Evolutionary conservation across 768 basidiomycete species (phyloP).

Genomic region (Hypholoma sublateritium): DNA sequence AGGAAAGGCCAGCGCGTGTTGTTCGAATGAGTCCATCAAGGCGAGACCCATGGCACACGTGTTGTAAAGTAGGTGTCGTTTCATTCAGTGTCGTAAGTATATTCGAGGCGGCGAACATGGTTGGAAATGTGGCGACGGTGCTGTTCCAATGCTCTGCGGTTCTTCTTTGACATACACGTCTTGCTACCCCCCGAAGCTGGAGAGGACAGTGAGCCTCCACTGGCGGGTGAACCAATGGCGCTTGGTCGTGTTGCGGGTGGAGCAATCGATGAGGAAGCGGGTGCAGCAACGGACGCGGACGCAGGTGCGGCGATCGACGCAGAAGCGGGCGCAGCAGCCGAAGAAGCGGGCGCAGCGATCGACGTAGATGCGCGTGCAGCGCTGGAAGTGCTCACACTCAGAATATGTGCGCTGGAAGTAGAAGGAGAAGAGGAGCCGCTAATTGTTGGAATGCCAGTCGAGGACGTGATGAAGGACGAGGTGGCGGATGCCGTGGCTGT

Average conservation of each 20-base stretch:
- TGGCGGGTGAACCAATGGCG: constrained; percentile 2
- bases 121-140: constrained; percentile 10
- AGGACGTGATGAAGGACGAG: too few species aligned
- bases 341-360: background rate
- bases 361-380: background rate
- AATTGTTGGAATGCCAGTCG: too few species aligned
- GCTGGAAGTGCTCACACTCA: too few species aligned
- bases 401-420: too few species aligned
- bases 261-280: constrained; percentile 1
- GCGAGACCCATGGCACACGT: background rate
- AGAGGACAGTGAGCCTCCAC: background rate
- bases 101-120: constrained; percentile 8
- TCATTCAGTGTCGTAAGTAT: constrained; percentile 9
- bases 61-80: constrained; percentile 6
- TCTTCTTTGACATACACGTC: constrained; percentile 15
- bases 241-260: background rate
- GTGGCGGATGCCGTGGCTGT: background rate
- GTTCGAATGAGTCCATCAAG: too few species aligned
- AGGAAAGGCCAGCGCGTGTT: background rate
- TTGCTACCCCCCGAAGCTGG: constrained; percentile 2
- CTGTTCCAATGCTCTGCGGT: constrained; percentile 10
- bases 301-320: constrained; percentile 9
- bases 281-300: constrained; percentile 5
- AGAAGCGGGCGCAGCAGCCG: constrained; percentile 1
- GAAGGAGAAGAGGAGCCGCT: too few species aligned